phyloP scores from a whole-genome alignment of 768 basidiomycete species.

The Chalciporus pseudorubinellus region DNA sequence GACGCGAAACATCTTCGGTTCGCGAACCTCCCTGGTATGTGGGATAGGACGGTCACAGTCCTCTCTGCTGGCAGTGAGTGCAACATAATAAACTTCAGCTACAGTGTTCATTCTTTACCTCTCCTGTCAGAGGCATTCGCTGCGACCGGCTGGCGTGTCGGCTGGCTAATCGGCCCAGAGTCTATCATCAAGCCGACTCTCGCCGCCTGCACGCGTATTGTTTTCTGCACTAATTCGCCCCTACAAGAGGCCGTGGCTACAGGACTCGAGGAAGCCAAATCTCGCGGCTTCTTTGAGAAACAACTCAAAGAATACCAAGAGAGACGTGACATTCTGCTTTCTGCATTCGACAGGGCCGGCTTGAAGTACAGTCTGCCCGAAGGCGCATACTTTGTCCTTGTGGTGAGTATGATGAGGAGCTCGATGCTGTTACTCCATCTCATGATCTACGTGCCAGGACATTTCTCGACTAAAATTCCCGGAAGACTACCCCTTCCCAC shows the following conservation, averaged over 20 bases:
- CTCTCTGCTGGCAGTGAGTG: slow-evolving; percentile 89
- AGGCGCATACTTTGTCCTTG: slow-evolving; percentile 87
- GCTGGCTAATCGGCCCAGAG: slow-evolving; percentile 89
- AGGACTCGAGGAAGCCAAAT: slow-evolving; percentile 78
- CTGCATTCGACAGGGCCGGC: slow-evolving; percentile 80
- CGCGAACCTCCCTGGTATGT: slow-evolving; percentile 95
- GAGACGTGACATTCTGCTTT: slow-evolving; percentile 68
- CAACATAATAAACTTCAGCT: not conserved
- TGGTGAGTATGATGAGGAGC: slow-evolving; percentile 48
- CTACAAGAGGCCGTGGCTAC: slow-evolving; percentile 90
- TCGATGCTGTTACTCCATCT: not conserved
- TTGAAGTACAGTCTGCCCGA: slow-evolving; percentile 85
- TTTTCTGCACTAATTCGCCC: slow-evolving; percentile 94
- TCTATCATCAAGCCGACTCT: slow-evolving; percentile 83
- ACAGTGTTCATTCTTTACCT: not conserved
- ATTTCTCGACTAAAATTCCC: slow-evolving; percentile 78
- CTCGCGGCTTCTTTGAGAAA: slow-evolving; percentile 72
- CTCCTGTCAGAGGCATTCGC: slow-evolving; percentile 79
- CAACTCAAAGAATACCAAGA: slow-evolving; percentile 79
- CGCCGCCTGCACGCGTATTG: slow-evolving; percentile 89
- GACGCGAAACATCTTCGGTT: slow-evolving; percentile 87
- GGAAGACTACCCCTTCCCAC: slow-evolving; percentile 80
- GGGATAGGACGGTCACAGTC: slow-evolving; percentile 96
- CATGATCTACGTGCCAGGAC: slow-evolving; percentile 46
- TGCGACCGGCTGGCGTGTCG: slow-evolving; percentile 96